Base-by-base conservation (phyloP, 139 green algal genomes). In the Chlorella ohadii region DNA sequence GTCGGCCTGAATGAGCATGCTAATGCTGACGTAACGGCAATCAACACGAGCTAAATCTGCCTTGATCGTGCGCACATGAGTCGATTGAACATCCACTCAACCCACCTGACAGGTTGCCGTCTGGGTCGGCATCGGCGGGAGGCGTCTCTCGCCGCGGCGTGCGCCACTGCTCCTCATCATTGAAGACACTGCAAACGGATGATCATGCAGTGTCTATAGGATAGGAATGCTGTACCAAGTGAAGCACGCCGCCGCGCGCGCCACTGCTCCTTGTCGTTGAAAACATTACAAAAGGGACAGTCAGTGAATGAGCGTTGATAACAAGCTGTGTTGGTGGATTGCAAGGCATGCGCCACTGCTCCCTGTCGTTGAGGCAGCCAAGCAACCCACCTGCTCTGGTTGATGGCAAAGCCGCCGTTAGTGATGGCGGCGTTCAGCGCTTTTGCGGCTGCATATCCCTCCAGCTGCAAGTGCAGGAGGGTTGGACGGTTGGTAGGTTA, bases 381-480 rank as follows among this genome's bases (percentile, higher is more conserved):
- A n/a, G n/a, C n/a, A n/a, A n/a, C 73, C 23, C 73, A 67, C 74
- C 76, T 84, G 79, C 79, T 76, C 47, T 79, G 63, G 76, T 82
- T 82, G 59, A 82, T 83, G 44, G 81, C 74, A 67, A 96, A 87
- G 3, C 73, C 90, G 55, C 89, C 88, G 36, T 79, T 85, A 34
- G 28, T 57, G 27, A 91, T 70, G 65, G 86, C 90, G 1, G 87
- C 85, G n/a, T 92, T 83, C 55, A 94, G 47, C 15, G 89, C 79
- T 78, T 91, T 90, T 25, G 92, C 90, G 51, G 87, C 59, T 1
- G 91, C 90, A 15, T 91, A 72, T 9, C 92, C 93, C 72, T 94
- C 90, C 36, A 94, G 72, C 90, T 15, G 88, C 51, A 59, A 3
- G 6, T 11, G 11, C 6, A 55, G 7, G 7, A 55, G 44, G 44